Evolutionary conservation across 768 basidiomycete species (phyloP), one percentile per base, ranked within the genome.

Genomic region (Candolleomyces eurysporus): DNA sequence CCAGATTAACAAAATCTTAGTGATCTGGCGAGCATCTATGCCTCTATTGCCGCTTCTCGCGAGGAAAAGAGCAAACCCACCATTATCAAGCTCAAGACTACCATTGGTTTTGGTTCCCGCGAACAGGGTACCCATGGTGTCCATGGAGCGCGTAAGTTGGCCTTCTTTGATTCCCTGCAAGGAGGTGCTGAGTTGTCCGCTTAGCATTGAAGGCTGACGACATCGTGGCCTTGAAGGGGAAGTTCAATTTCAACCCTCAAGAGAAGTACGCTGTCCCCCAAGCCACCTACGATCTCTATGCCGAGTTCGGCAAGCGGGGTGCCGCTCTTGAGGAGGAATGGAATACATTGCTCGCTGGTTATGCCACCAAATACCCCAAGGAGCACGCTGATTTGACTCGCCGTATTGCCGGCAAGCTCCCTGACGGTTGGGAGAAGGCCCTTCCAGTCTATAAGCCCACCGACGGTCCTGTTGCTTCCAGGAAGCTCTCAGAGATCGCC

Each of bases 31-130:
- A 83, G 75, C 21, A 96, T 98, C 66, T 82, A 86, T 77, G 78
- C 86, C 53, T 89, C 94, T 53, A 91, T 98, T 68, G 84, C 81
- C 49, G 82, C 88, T 69, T 94, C 90, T 58, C 87, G 89, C 68
- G 77, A 81, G 72, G 89, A 89, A 70, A 90, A 82, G 73, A 80
- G 67, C 74, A 94, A 94, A 78, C 96, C 96, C 30, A 92, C 94
- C 42, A 80, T 98, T 66, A 91, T 97, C 74, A 82, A 86, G 62
- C 78, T 96, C 59, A 86, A 82, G 68, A 97, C 96, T 57, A 97
- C 90, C 49, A 98, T 98, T 64, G 96, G 96, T 45, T 97, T 83
- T 71, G 96, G 96, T 63, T 97, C 96, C 39, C 92, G 91, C 79
- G 84, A 87, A 71, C 90, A 94, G 74, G 96, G 96, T 63, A 94